These are phyloP conservation scores for Perkinsus olseni DNA, from an alignment of 169 alveolate species.

Conservation along the genomic window DNA sequence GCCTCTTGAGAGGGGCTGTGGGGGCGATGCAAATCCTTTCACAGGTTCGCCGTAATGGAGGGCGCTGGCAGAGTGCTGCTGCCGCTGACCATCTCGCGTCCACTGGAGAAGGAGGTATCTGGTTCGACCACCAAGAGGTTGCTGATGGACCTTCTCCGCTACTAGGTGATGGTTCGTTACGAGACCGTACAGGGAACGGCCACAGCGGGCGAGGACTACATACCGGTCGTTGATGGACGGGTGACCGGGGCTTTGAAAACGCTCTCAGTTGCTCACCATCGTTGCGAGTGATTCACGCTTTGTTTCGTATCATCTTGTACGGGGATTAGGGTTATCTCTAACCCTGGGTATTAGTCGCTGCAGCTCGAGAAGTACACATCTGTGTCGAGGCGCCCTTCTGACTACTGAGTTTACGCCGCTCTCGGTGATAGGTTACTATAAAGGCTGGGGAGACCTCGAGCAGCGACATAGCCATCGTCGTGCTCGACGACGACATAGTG, in stretches of 20 bases:
- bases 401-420: no score
- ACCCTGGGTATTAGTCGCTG: no score
- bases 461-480: neutral
- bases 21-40: neutral
- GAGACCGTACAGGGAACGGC: conserved; percentile 5
- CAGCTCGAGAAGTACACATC: no score
- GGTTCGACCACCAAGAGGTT: neutral
- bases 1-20: neutral
- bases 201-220: neutral
- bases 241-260: neutral
- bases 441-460: neutral
- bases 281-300: no score
- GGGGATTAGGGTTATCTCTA: no score
- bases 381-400: no score
- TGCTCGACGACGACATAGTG: neutral
- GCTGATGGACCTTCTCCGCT: neutral
- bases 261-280: no score
- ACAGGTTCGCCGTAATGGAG: neutral
- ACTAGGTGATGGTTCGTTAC: neutral
- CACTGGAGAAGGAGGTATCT: neutral
- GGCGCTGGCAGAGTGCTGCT: neutral
- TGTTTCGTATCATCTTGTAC: no score
- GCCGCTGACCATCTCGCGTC: neutral
- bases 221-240: neutral
- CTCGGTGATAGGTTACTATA: neutral